Evolutionary conservation across 2,329 filamentous ascomycete species (phyloP).

Genomic region (Cladosporium sp.): DNA sequence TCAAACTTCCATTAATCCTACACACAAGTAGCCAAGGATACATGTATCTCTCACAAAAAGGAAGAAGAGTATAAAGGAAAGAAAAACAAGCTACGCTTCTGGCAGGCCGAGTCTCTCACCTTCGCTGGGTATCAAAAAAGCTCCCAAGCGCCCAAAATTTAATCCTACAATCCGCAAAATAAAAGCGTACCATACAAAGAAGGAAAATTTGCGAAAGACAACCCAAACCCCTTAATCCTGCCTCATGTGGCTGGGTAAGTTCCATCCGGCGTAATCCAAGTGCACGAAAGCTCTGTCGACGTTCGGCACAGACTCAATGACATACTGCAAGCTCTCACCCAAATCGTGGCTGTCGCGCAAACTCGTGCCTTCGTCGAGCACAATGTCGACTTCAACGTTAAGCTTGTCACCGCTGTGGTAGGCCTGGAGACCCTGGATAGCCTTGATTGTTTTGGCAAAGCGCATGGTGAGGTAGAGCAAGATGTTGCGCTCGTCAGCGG

Average conservation of each 20-base stretch:
- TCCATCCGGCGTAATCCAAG: constrained; percentile 54
- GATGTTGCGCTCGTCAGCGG: constrained; percentile 80
- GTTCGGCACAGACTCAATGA: constrained; percentile 79
- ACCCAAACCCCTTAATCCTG: constrained; percentile 34
- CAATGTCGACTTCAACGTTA: constrained; percentile 81
- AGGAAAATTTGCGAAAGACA: background rate
- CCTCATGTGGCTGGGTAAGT: constrained; percentile 54
- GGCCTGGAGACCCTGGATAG: constrained; percentile 81
- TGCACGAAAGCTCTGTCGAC: constrained; percentile 62
- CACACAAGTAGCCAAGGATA: background rate
- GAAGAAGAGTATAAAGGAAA: background rate
- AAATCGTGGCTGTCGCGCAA: constrained; percentile 81
- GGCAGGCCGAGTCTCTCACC: background rate
- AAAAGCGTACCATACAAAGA: background rate
- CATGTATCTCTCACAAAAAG: background rate
- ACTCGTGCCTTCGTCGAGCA: constrained; percentile 73
- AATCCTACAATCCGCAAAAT: background rate
- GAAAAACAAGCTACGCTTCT: background rate
- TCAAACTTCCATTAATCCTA: background rate
- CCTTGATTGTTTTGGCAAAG: constrained; percentile 82
- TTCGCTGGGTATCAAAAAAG: background rate
- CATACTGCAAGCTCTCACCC: constrained; percentile 76
- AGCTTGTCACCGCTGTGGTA: constrained; percentile 86
- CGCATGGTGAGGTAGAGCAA: constrained; percentile 90
- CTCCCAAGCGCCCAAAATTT: background rate